Evolutionary conservation across 1,139 yeast genomes (phyloP), one percentile per base, ranked within the genome.

Genomic region (Kluyveromyces marxianus): DNA sequence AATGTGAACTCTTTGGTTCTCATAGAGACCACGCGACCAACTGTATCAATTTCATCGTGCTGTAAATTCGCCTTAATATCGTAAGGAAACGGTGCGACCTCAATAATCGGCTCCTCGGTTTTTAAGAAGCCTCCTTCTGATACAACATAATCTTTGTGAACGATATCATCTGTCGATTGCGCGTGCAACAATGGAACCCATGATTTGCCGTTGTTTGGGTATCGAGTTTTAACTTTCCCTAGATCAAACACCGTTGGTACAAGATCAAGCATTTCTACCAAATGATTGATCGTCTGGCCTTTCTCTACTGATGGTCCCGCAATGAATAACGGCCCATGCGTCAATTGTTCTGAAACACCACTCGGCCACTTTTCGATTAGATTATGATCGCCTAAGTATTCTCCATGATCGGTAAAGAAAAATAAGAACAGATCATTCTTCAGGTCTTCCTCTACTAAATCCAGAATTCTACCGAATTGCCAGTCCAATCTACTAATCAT

Each of bases 391-490:
- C 55, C 55, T 27, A 52, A 43, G 41, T 52, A 52, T 39, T 52
- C 55, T n/a, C 55, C 55, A 37, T 52, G 55, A 34, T 52, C 55
- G 7, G 55, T 52, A 42, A 49, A 52, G 36, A 52, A 50, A 21
- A 52, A 31, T 4, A 44, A 45, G 35, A 41, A 45, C n/a, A 32
- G n/a, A 10, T 32, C n/a, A 5, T 32, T 32, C 3, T 54, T 52
- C n/a, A 26, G 26, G 10, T 27, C 29, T 25, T 33, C 28, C 14
- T 50, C 46, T 7, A 47, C 37, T 42, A 47, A 41, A 25, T 25
- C 26, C 29, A 47, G 35, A 25, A 50, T 42, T 38, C 55, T 42
- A 4, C 55, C 55, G 4, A 52, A 39, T 42, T 52, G 55, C 21
- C 41, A 45, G 39, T 53, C 56, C 26, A 52, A 39, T 39, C 56